These are phyloP conservation scores for Rhamnella rubrinervis DNA, from an alignment of 331 rosid genomes.

Conservation along the genomic window DNA sequence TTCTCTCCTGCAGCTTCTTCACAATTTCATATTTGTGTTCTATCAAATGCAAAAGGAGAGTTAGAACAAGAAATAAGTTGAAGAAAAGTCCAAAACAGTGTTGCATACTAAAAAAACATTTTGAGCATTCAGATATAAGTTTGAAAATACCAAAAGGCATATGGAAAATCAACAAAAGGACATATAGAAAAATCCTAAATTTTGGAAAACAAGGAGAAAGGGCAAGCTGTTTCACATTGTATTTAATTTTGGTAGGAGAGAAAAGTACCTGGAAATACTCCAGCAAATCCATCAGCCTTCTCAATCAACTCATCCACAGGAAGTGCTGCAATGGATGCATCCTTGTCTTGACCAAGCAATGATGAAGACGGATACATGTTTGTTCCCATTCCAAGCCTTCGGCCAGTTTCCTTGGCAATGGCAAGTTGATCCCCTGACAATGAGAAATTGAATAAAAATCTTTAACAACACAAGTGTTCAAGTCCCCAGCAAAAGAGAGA, in stretches of 20 bases:
- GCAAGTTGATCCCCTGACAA: constrained; percentile 93
- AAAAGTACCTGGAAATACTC: constrained; percentile 87
- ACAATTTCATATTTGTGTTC: constrained; percentile 98
- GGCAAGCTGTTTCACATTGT: too few species aligned
- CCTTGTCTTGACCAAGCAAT: constrained; percentile 93
- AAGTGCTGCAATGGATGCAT: constrained; percentile 69
- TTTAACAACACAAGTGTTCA: not conserved
- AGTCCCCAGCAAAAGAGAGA: constrained; percentile 9
- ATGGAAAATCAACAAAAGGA: not conserved
- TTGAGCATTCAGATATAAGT: too few species aligned
- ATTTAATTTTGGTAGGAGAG: not conserved
- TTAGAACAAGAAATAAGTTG: constrained; percentile 19
- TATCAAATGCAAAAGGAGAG: constrained; percentile 26
- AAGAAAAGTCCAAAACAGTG: not conserved
- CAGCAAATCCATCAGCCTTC: constrained; percentile 99
- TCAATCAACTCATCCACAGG: constrained; percentile 97
- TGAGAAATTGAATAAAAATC: not conserved
- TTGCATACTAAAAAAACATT: too few species aligned
- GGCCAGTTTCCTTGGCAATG: constrained; percentile 93
- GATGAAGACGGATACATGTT: constrained; percentile 97
- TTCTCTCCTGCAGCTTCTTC: constrained; percentile 85
- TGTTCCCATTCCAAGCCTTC: constrained; percentile 99
- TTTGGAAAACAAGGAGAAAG: not conserved
- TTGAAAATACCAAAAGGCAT: not conserved
- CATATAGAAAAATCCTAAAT: too few species aligned